Evolutionary conservation across 1,284 basidiomycete species (phyloP), one percentile per base, ranked within the genome.

Genomic region (Malassezia nana): DNA sequence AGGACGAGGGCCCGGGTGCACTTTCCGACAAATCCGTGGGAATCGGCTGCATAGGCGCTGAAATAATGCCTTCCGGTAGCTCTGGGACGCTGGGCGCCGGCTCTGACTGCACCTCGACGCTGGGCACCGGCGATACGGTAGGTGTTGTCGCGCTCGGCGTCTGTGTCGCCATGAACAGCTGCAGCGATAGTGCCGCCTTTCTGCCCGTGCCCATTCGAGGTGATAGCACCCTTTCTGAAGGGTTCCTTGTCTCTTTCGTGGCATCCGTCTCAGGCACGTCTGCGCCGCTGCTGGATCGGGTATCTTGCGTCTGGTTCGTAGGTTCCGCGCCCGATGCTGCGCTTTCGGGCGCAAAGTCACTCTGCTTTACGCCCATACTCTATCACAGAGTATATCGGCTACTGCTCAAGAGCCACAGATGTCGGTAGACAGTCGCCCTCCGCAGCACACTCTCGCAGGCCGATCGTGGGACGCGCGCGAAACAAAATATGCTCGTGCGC

Each of bases 121-220:
- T 38, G 5, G 26, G 22, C 2, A 42, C 40, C 8, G 40, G 24
- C 9, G 40, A 42, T 10, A 42, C 40, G 10, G 40, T 28, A 6
- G 40, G 22, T 18, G 43, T 26, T 13, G 43, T 31, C 10, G 18
- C 6, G 6, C 29, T 16, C 22, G 43, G 30, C 8, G 43, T 32
- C 30, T 46, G 53, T 28, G 49, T 51, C 9, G 54, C 54, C 54
- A 46, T 51, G 18, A 56, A 56, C 40, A 56, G 29, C 33, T 56
- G 43, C 29, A 56, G 18, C 4, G 48, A 51, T 2, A 49, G 33
- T 13, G 46, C 40, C 15, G 54, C 54, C 41, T 56, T 56, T 28
- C 54, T 48, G 2, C 54, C 54, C 8, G 28, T 51, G 9, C 49
- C 53, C 15, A 42, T 28, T 22, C 49, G 33, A 5, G 35, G 43